Evolutionary conservation across 2,329 filamentous ascomycete genomes (phyloP), one percentile per base, ranked within the genome.

Genomic region (Fusarium tupiense): DNA sequence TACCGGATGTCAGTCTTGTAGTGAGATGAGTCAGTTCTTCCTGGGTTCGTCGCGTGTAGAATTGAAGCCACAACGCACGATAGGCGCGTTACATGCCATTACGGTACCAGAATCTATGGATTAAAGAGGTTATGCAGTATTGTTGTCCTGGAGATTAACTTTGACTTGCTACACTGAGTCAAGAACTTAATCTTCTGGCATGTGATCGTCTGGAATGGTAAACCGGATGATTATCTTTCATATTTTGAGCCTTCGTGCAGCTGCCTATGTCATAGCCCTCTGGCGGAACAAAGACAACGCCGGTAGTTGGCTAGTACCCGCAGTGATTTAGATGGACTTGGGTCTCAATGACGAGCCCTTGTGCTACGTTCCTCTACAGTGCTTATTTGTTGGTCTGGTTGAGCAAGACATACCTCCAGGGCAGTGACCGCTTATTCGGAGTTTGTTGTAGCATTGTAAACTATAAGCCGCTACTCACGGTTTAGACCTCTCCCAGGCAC

Each of bases 221-320:
- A 52, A 3, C 14, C 2, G 8, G 8, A 24, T 52, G n/a, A 11
- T 14, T 10, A 35, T 35, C 31, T 6, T 4, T 13, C 0, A 4
- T 33, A 3, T 50, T 13, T 13, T 5, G 0, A 50, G 5, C 5
- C 47, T 13, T 19, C 8, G 1, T 3, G 3, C 4, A 3, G n/a
- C 17, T 24, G 12, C 8, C 49, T 52, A 20, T 35, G 49, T 52
- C 49, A 52, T 35, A 20, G 6, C 8, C 17, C 20, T 14, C 49
- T 52, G 31, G 35, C 49, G 24, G 12, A 11, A 2, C 5, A 13
- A 33, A 52, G 16, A 8, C 31, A n/a, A 2, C 12, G 4, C 6
- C 22, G 17, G 12, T 9, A 24, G 17, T 52, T 52, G 4, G 17
- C 16, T n/a, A 35, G 8, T 6, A 19, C n/a, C 8, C 24, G 7